These are phyloP conservation scores for Cichorium intybus DNA, from an alignment of 140 eudicot genomes.

Conservation along the genomic window DNA sequence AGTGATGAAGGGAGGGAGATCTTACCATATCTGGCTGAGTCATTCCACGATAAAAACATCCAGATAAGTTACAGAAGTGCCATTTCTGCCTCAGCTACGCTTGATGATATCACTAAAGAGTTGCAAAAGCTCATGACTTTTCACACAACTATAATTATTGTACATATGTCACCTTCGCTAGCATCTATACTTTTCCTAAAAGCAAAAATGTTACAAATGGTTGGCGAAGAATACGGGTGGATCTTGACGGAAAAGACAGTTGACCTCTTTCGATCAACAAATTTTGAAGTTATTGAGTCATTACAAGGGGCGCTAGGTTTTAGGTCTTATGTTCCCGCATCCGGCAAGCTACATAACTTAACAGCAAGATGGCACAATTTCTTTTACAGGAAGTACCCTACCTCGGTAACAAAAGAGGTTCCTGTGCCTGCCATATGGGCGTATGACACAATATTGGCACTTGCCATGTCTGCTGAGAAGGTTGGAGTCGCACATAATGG, in stretches of 20 bases:
- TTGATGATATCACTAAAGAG: constrained; percentile 32
- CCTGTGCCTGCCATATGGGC: constrained; percentile 31
- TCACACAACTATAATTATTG: constrained; percentile 42
- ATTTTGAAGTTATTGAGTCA: constrained; percentile 23
- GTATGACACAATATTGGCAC: constrained; percentile 36
- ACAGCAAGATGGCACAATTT: constrained; percentile 7
- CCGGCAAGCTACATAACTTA: constrained; percentile 12
- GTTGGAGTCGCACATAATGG: constrained; percentile 22
- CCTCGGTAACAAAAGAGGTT: background rate
- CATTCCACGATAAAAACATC: constrained; percentile 30
- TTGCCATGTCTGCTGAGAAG: constrained; percentile 30
- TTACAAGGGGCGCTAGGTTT: constrained; percentile 41
- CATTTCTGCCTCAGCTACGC: constrained; percentile 27
- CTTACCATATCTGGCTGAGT: constrained; percentile 16
- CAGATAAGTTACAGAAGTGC: constrained; percentile 13
- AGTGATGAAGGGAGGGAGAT: constrained; percentile 33
- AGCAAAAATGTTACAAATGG: constrained; percentile 44
- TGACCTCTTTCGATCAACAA: constrained; percentile 28
- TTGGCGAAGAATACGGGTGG: constrained; percentile 52
- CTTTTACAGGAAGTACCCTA: constrained; percentile 2
- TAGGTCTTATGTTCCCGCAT: constrained; percentile 28
- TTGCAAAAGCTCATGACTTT: constrained; percentile 34
- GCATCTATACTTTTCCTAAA: constrained; percentile 36
- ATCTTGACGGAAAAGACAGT: constrained; percentile 35
- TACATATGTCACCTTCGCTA: constrained; percentile 39